These are phyloP conservation scores for Sparassis latifolia DNA, from an alignment of 1,284 basidiomycete genomes.

Conservation along the genomic window DNA sequence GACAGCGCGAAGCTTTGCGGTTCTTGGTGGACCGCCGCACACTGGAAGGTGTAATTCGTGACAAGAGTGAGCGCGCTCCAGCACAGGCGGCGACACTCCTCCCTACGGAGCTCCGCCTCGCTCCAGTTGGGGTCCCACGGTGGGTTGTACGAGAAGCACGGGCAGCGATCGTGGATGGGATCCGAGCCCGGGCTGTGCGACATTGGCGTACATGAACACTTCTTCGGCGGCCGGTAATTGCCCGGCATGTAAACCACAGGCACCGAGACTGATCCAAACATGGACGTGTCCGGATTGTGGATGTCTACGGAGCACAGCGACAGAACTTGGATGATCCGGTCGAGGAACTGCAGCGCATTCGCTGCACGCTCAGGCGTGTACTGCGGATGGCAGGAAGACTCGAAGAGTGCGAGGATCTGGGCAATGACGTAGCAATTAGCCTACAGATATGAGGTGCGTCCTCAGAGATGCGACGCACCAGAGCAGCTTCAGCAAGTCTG, in stretches of 20 bases:
- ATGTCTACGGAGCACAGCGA: constrained; percentile 52
- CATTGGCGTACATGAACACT: constrained; percentile 44
- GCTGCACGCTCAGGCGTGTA: constrained; percentile 49
- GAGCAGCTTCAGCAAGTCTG: constrained; percentile 64
- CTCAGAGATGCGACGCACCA: constrained; percentile 38
- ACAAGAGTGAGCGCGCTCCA: constrained; percentile 68
- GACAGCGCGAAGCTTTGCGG: constrained; percentile 50
- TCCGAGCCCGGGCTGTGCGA: constrained; percentile 28
- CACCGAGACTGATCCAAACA: constrained; percentile 41
- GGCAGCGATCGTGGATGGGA: constrained; percentile 32
- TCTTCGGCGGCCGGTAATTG: constrained; percentile 23
- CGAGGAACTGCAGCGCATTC: constrained; percentile 48
- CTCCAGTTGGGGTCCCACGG: constrained; percentile 59
- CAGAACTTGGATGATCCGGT: constrained; percentile 52
- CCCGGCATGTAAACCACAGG: constrained; percentile 34
- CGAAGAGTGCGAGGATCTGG: constrained; percentile 69
- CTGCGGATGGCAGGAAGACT: constrained; percentile 63
- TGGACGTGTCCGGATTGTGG: constrained; percentile 44
- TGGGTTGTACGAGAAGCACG: constrained; percentile 43
- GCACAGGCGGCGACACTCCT: constrained; percentile 65
- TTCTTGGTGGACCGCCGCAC: constrained; percentile 54
- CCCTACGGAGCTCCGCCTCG: constrained; percentile 46
- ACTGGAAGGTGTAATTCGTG: constrained; percentile 58
- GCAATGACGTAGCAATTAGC: constrained; percentile 5
- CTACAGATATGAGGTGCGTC: not conserved